Percentiles rank a stretch among this genome's conserved stretches.
Evolutionary conservation across 2,329 filamentous ascomycete species (phyloP).

Genomic region (Aschersonia sp.): DNA sequence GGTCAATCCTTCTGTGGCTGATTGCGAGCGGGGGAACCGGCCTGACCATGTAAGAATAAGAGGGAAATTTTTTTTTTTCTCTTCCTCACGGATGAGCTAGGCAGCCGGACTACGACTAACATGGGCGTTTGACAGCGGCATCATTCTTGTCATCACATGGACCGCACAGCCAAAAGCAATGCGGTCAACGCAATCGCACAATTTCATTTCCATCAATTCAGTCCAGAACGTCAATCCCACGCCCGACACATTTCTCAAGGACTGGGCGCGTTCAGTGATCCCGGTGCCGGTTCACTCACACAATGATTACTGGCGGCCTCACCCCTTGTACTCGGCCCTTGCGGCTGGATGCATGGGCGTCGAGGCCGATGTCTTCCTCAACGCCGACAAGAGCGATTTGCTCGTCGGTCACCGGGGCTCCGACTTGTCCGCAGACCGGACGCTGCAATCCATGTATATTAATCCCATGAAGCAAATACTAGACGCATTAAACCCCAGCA

Average conservation of each 20-base stretch:
- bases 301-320: slow-evolving; percentile 53
- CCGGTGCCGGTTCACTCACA: slow-evolving; percentile 49
- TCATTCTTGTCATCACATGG: slow-evolving; percentile 4
- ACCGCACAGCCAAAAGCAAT: slow-evolving; percentile 3
- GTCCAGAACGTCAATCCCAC: not conserved
- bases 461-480: slow-evolving; percentile 48
- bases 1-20: slow-evolving; percentile 2
- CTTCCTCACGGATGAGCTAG: not conserved
- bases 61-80: too few species aligned
- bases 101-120: not conserved
- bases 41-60: slow-evolving; percentile 3
- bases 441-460: slow-evolving; percentile 47
- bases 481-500: slow-evolving; percentile 13
- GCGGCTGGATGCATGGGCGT: slow-evolving; percentile 44
- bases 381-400: slow-evolving; percentile 28
- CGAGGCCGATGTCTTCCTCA: slow-evolving; percentile 55
- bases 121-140: not conserved
- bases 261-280: slow-evolving; percentile 6
- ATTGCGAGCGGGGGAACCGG: slow-evolving; percentile 1
- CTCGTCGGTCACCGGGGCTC: slow-evolving; percentile 46
- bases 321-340: slow-evolving; percentile 49
- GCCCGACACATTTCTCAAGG: slow-evolving; percentile 1
- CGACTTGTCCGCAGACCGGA: slow-evolving; percentile 33
- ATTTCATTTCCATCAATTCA: slow-evolving; percentile 4
- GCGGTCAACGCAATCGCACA: slow-evolving; percentile 2